These are phyloP conservation scores for Gardenia jasminoides DNA, from an alignment of 257 asterid genomes.

Conservation along the genomic window DNA sequence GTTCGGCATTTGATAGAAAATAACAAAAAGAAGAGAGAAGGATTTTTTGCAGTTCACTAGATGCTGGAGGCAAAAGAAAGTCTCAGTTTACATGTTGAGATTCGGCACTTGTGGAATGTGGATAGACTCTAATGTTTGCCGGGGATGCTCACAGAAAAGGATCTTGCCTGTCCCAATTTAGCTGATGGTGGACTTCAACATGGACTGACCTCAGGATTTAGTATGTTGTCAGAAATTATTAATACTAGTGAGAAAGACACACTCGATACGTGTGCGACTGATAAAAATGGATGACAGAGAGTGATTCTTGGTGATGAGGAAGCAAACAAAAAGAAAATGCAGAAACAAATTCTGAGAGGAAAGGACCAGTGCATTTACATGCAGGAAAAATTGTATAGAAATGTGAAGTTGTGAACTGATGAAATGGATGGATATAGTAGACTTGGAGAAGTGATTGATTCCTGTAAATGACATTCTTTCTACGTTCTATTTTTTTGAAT, in stretches of 20 bases:
- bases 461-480: no score
- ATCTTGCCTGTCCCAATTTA: not conserved
- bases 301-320: slow-evolving; percentile 99
- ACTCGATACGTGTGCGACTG: no score
- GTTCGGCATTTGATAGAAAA: not conserved
- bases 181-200: not conserved
- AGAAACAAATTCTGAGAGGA: slow-evolving; percentile 95
- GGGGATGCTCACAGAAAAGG: not conserved
- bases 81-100: not conserved
- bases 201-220: not conserved
- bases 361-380: slow-evolving; percentile 50
- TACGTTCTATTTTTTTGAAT: no score
- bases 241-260: no score
- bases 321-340: slow-evolving; percentile 96
- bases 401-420: no score
- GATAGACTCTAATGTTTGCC: not conserved
- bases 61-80: not conserved
- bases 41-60: not conserved
- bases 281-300: slow-evolving; percentile 46
- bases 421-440: no score
- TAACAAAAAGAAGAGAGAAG: no score
- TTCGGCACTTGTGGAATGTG: not conserved
- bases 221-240: no score
- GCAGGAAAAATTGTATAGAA: no score
- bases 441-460: no score